Evolutionary conservation across 2,329 filamentous ascomycete genomes (phyloP).

Genomic region (Colletotrichum salicis): DNA sequence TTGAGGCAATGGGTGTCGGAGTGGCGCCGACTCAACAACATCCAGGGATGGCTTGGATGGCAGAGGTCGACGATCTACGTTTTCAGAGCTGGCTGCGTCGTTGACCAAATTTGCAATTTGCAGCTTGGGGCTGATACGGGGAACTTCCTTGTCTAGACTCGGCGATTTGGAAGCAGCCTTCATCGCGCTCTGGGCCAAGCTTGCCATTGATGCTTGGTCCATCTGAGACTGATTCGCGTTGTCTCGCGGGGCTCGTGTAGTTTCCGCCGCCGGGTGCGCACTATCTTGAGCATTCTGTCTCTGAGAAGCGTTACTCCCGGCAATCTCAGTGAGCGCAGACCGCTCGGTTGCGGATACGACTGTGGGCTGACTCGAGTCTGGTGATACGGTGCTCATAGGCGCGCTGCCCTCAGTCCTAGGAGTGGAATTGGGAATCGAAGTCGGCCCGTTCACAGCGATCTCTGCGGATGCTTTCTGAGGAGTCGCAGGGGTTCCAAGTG

Average conservation of each 20-base stretch:
- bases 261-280: no score
- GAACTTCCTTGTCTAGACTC: slow-evolving; percentile 1
- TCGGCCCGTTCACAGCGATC: background rate
- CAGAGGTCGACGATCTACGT: slow-evolving; percentile 15
- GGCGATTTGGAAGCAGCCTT: slow-evolving; percentile 10
- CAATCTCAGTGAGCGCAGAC: background rate
- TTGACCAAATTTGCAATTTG: slow-evolving; percentile 25
- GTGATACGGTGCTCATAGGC: background rate
- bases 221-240: background rate
- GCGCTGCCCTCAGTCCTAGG: background rate
- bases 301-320: background rate
- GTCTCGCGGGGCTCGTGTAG: background rate
- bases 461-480: background rate
- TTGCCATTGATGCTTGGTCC: background rate
- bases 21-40: background rate
- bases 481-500: slow-evolving; percentile 7
- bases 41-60: background rate
- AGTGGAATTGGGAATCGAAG: background rate
- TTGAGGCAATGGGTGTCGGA: background rate
- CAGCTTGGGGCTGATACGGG: slow-evolving; percentile 14
- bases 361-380: background rate
- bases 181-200: background rate
- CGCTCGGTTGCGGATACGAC: background rate
- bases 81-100: background rate
- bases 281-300: background rate